These are phyloP conservation scores for Chaetomium tenue DNA, from an alignment of 495 filamentous ascomycete genomes.

Conservation along the genomic window DNA sequence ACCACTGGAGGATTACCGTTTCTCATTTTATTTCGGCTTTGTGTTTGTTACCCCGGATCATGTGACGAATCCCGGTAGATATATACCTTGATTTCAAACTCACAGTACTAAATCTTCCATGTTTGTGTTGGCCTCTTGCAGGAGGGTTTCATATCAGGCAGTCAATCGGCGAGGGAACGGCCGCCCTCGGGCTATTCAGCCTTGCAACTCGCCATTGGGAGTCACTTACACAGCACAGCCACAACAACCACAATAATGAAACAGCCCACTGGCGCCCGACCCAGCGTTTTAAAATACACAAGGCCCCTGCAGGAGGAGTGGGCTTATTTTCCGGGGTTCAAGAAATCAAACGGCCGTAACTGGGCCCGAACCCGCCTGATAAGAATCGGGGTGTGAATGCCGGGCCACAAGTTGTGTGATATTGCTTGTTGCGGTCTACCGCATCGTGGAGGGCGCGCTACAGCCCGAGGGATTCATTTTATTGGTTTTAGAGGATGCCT, in stretches of 20 bases:
- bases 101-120: not conserved
- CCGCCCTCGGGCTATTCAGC: not conserved
- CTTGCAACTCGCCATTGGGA: not conserved
- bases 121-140: too few species aligned
- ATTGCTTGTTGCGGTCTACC: too few species aligned
- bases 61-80: too few species aligned
- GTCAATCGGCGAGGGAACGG: too few species aligned
- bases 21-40: too few species aligned
- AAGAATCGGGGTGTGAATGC: too few species aligned
- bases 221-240: not conserved
- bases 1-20: not conserved
- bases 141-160: not conserved
- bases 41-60: too few species aligned
- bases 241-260: not conserved
- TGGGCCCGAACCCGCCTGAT: not conserved
- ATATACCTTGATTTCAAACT: not conserved
- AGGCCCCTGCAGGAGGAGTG: not conserved
- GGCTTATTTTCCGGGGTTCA: not conserved
- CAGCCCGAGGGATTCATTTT: too few species aligned
- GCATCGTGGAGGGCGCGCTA: not conserved
- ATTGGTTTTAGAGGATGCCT: not conserved
- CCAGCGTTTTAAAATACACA: not conserved
- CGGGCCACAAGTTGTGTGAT: too few species aligned
- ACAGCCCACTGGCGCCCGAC: not conserved
- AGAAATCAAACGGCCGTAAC: not conserved